Conservation (phyloP, 2,329 filamentous ascomycete genomes). For the Calonectria ilicicola region DNA sequence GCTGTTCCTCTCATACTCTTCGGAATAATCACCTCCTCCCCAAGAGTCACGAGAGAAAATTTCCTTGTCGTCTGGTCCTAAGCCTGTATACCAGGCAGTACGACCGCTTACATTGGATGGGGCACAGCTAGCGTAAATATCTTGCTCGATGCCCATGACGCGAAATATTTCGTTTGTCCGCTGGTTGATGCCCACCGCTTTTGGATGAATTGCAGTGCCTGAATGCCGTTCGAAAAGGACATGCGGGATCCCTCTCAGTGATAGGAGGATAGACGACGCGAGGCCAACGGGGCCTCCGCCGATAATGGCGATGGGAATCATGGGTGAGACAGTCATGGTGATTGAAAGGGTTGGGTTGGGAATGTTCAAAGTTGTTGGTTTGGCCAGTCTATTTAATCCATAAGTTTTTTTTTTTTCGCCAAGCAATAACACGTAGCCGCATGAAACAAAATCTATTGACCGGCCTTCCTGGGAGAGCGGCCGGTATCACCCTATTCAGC, state of each 20-base stretch:
- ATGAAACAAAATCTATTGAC: neutral
- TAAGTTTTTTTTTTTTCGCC: neutral
- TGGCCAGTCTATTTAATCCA: neutral
- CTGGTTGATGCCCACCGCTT: slow-evolving; percentile 13
- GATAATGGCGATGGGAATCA: slow-evolving; percentile 1
- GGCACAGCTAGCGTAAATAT: neutral
- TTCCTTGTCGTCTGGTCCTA: neutral
- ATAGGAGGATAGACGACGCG: neutral
- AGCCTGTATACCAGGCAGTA: slow-evolving; percentile 5
- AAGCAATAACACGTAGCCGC: neutral
- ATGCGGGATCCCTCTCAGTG: slow-evolving; percentile 1
- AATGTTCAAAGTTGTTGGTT: neutral
- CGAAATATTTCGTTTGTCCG: slow-evolving; percentile 13
- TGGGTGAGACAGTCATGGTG: slow-evolving; percentile 1
- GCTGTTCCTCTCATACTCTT: slow-evolving; percentile 5
- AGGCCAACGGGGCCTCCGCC: slow-evolving; percentile 13
- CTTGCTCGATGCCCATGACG: slow-evolving; percentile 11
- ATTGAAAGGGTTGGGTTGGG: neutral
- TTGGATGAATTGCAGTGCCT: slow-evolving; percentile 7
- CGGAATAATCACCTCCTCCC: neutral
- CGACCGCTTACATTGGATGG: neutral
- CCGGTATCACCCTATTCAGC: neutral
- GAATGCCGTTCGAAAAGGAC: slow-evolving; percentile 8
- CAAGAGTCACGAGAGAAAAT: slow-evolving; percentile 14
- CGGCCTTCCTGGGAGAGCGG: neutral